Base-by-base conservation (phyloP, 2,329 filamentous ascomycete species). In the Penicillium palitans region DNA sequence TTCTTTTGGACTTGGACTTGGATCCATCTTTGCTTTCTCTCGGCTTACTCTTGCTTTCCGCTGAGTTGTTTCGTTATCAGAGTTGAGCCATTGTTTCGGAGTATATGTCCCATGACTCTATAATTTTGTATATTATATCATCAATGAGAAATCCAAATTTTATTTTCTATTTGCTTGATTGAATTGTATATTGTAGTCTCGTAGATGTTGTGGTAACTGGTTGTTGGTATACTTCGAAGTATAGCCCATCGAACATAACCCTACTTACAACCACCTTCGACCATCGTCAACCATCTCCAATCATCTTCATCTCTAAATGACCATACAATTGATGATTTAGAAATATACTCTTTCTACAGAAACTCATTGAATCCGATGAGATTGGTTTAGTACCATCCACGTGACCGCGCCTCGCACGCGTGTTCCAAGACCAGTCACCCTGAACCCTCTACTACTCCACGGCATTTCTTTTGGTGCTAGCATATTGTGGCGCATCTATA, bases 391-490 rank as follows among this genome's bases (percentile, higher is more conserved):
- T 54, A 33, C 15, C 6, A 46, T 59, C 27, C 71, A 74, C 70
- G 71, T 74, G 72, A 74, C 63, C 67, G 68, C 67, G 70, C 67
- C 60, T 64, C 64, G 61, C 56, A 72, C 71, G 70, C 72, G 72
- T 69, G 47, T 37, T 52, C 60, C 49, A 56, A 60, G 61, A 59
- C 40, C 55, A 50, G 61, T 59, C 53, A 55, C 57, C 52, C 46
- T 59, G 47, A 19, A 33, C 42, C 41, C 45, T 52, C 52, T 41
- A 40, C 21, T 21, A 37, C 17, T 27, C 21, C 45, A 47, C 21
- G 39, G 54, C 40, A 33, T 21, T 29, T 37, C n/a, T 42, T 59
- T 58, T 37, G 24, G 33, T 52, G 47, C 57, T 46, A 59, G 35
- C 41, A 55, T 29, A 39, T 31, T 42, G 42, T 54, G 55, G 37